Evolutionary conservation across 2,329 filamentous ascomycete species (phyloP), one percentile per base, ranked within the genome.

Genomic region (Aspergillus fischeri): DNA sequence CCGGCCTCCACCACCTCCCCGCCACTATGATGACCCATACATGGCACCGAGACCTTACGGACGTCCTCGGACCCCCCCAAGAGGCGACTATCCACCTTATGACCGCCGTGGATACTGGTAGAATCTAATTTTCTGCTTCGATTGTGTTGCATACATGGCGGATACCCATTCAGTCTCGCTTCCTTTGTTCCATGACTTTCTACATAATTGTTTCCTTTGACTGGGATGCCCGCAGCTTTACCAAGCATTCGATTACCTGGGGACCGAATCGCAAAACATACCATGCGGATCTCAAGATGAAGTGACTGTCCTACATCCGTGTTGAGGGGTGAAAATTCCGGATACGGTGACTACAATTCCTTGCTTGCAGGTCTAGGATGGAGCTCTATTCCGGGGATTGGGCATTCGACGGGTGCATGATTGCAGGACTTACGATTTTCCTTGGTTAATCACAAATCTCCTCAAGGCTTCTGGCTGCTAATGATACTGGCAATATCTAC

Each of bases 21-120:
- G 80, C 59, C 78, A 79, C 56, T 81, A 82, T 67, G 83, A 85
- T 56, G 84, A 86, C 63, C 82, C 83, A 1, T 86, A 86, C 69
- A 81, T 83, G 55, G 79, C 82, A 61, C 76, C 75, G 38, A 77
- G 82, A 62, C 80, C 81, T 45, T 83, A 83, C 66, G 80, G 73
- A 55, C 78, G 79, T 53, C 78, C 80, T 38, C 71, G 76, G 49
- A 71, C 71, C 53, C 75, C 74, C 20, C 74, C 75, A 7, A 67
- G 74, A 54, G 69, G 69, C 51, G 74, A 75, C 47, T 77, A 78
- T 63, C 67, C 67, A 57, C 71, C 69, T 24, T 78, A 78, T 65
- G 75, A 77, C 45, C 75, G 75, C 55, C 75, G 73, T 55, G 70
- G 70, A 55, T 78, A 78, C 65, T 78, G 76, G 76, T 78, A 77